These are phyloP conservation scores for Panaeolus cyanescens DNA, from an alignment of 768 basidiomycete genomes.

Conservation along the genomic window DNA sequence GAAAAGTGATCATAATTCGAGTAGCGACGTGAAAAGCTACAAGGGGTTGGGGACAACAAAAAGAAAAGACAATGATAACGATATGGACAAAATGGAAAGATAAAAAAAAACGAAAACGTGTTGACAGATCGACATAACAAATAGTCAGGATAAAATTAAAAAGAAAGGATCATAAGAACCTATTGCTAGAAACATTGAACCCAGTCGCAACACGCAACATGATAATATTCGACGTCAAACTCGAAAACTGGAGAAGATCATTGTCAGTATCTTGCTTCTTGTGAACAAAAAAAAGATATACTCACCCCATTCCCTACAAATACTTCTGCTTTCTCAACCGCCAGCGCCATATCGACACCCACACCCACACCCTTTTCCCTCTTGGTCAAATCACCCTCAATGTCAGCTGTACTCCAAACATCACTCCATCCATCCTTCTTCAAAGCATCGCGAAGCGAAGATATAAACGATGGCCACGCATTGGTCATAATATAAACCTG, in stretches of 20 bases:
- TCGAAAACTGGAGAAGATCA: constrained; percentile 40
- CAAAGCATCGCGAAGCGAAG: constrained; percentile 37
- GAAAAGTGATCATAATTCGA: no score
- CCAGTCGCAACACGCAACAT: constrained; percentile 47
- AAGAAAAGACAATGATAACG: no score
- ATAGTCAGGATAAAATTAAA: not conserved
- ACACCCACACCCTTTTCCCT: constrained; percentile 50
- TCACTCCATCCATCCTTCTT: constrained; percentile 52
- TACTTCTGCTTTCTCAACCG: constrained; percentile 50
- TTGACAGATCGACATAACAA: no score
- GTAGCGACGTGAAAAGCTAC: no score
- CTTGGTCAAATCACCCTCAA: constrained; percentile 41
- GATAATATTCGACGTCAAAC: constrained; percentile 50
- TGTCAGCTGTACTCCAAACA: constrained; percentile 37
- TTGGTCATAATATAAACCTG: constrained; percentile 56
- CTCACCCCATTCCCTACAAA: constrained; percentile 65
- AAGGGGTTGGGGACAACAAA: no score
- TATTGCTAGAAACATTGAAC: not conserved
- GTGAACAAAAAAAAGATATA: constrained; percentile 11
- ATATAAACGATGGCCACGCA: constrained; percentile 45
- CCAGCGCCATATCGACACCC: constrained; percentile 65
- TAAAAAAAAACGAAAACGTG: no score
- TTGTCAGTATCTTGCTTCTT: not conserved
- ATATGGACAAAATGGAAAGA: no score
- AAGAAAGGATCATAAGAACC: not conserved